Evolutionary conservation across 1,284 basidiomycete genomes (phyloP).

Genomic region (Phaffia rhodozyma): DNA sequence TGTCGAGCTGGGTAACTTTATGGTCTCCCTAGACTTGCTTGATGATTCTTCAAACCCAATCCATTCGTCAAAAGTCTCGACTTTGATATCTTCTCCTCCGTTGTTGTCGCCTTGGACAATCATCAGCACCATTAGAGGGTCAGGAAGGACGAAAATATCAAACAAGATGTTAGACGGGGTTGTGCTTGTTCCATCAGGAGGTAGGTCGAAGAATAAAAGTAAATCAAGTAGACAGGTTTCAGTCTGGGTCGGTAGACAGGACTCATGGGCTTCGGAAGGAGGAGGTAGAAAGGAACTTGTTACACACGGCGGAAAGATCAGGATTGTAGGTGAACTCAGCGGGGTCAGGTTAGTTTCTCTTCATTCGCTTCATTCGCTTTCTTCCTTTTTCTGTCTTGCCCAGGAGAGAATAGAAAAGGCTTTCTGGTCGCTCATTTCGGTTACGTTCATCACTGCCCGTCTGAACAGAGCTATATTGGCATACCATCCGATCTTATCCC

Average conservation of each 20-base stretch:
- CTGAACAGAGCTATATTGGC: constrained; percentile 2
- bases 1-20: constrained; percentile 2
- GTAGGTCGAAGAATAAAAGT: not conserved
- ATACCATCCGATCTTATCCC: constrained; percentile 1
- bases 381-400: not conserved
- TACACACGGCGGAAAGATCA: constrained; percentile 1
- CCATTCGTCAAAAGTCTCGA: not conserved
- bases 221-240: not conserved
- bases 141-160: not conserved
- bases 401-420: too few species aligned
- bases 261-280: constrained; percentile 1
- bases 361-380: not conserved
- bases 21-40: not conserved
- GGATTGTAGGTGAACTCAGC: constrained; percentile 7
- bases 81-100: constrained; percentile 2
- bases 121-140: not conserved
- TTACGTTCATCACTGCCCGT: not conserved
- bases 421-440: too few species aligned
- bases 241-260: constrained; percentile 9
- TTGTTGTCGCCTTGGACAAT: not conserved
- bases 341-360: constrained; percentile 4
- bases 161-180: constrained; percentile 9
- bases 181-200: not conserved
- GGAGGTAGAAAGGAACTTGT: constrained; percentile 3
- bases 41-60: not conserved